phyloP scores from a whole-genome alignment of 2,329 filamentous ascomycete species.

The Canariomyces notabilis region DNA sequence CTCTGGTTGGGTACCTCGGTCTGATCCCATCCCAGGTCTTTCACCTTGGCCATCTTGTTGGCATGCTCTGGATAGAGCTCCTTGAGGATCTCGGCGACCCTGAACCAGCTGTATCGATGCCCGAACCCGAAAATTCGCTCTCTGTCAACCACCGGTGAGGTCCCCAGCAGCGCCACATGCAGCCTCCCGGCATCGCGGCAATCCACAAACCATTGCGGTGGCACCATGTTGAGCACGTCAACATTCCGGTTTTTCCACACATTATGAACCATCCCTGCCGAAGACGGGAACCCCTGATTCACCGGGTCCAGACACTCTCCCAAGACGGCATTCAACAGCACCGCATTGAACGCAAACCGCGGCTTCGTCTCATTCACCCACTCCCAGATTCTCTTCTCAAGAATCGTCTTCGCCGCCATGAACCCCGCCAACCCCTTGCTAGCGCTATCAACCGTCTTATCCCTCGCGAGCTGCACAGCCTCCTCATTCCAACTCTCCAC shows the following conservation, averaged over 20 bases:
- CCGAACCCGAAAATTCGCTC: slow-evolving; percentile 31
- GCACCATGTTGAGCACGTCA: slow-evolving; percentile 17
- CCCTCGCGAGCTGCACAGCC: slow-evolving; percentile 22
- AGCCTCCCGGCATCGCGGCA: slow-evolving; percentile 28
- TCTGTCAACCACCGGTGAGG: slow-evolving; percentile 25
- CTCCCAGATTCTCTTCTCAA: slow-evolving; percentile 32
- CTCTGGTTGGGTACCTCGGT: slow-evolving; percentile 30
- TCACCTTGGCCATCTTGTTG: slow-evolving; percentile 21
- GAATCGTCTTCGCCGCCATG: slow-evolving; percentile 31
- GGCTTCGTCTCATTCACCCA: slow-evolving; percentile 30
- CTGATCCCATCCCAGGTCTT: slow-evolving; percentile 28
- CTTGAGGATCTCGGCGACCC: slow-evolving; percentile 27
- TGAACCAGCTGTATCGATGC: slow-evolving; percentile 29
- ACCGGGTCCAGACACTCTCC: slow-evolving; percentile 28
- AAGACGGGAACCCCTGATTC: slow-evolving; percentile 28
- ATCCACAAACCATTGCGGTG: slow-evolving; percentile 31
- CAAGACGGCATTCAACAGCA: slow-evolving; percentile 31
- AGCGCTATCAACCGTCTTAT: slow-evolving; percentile 11
- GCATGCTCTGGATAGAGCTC: slow-evolving; percentile 27
- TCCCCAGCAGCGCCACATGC: slow-evolving; percentile 30
- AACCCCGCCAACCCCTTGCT: slow-evolving; percentile 26
- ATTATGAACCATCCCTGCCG: slow-evolving; percentile 30
- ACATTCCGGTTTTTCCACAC: slow-evolving; percentile 27
- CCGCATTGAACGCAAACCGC: slow-evolving; percentile 28
- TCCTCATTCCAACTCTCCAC: slow-evolving; percentile 31